Evolutionary conservation across 306 rosid species (phyloP).

Genomic region (Benincasa hispida): DNA sequence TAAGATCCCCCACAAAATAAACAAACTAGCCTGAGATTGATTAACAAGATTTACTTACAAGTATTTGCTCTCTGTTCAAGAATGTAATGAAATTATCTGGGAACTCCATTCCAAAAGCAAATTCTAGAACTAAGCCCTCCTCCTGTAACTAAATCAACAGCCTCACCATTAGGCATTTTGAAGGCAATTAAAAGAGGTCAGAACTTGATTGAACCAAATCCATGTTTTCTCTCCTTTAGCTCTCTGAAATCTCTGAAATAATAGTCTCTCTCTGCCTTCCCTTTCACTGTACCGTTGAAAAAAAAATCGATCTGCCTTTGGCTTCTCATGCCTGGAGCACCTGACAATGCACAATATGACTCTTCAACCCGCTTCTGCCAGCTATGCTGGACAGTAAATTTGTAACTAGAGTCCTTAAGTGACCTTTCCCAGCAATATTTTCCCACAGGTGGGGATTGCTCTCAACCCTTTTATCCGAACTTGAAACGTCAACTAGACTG

Average conservation of each 20-base stretch:
- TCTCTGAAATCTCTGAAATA: not conserved
- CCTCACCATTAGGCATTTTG: slow-evolving; percentile 8
- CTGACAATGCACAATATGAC: slow-evolving; percentile 96
- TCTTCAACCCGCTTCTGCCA: slow-evolving; percentile 76
- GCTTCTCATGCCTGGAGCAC: slow-evolving; percentile 78
- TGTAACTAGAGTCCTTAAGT: slow-evolving; percentile 58
- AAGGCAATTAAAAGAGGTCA: slow-evolving; percentile 12
- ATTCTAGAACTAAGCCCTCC: slow-evolving; percentile 12
- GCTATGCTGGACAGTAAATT: slow-evolving; percentile 88
- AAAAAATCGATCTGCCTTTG: not conserved
- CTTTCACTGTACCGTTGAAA: not conserved
- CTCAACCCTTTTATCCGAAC: slow-evolving; percentile 60
- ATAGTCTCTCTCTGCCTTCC: slow-evolving; percentile 13
- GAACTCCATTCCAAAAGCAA: slow-evolving; percentile 35
- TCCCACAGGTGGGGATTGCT: slow-evolving; percentile 89
- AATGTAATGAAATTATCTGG: slow-evolving; percentile 39
- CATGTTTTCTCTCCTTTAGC: not conserved
- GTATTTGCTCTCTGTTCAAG: slow-evolving; percentile 45
- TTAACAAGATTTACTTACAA: slow-evolving; percentile 45
- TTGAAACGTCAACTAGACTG: slow-evolving; percentile 73
- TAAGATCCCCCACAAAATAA: slow-evolving; percentile 28
- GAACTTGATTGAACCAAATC: slow-evolving; percentile 5
- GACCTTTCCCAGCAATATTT: slow-evolving; percentile 87
- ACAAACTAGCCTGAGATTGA: slow-evolving; percentile 25
- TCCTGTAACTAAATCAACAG: slow-evolving; percentile 21